These are phyloP conservation scores for Skeletonema costatum DNA, from an alignment of 108 stramenopile species.

Conservation along the genomic window DNA sequence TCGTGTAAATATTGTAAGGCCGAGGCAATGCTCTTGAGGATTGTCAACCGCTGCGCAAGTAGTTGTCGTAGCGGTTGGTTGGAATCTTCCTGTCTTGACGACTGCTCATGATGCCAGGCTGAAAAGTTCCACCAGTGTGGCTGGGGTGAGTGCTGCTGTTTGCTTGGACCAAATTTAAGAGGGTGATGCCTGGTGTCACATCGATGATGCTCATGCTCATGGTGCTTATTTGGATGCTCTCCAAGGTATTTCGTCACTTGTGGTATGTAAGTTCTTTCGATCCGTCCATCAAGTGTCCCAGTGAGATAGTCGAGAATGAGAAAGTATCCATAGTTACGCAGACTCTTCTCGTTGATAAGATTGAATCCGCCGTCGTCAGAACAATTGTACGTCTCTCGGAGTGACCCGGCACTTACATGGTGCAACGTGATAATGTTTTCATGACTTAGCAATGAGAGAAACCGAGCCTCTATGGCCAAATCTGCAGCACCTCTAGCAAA, in stretches of 20 bases:
- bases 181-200: background rate
- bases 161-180: background rate
- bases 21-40: conserved; percentile 52
- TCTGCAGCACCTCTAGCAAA: conserved; percentile 69
- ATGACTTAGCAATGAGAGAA: conserved; percentile 60
- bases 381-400: conserved; percentile 43
- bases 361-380: conserved; percentile 4
- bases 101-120: background rate
- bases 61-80: conserved; percentile 1
- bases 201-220: conserved; percentile 24
- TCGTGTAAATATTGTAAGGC: conserved; percentile 73
- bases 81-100: background rate
- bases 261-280: conserved; percentile 34
- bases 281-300: conserved; percentile 55
- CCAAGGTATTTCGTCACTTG: conserved; percentile 13
- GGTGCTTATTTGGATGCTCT: conserved; percentile 32
- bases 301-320: conserved; percentile 65
- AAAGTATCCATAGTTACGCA: conserved; percentile 60
- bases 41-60: conserved; percentile 27
- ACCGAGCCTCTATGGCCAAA: conserved; percentile 71
- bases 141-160: background rate
- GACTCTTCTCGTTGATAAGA: background rate
- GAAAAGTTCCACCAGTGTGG: background rate
- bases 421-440: conserved; percentile 68
- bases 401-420: conserved; percentile 59